A percentile compares a stretch with the other conserved stretches of the same genome.
Evolutionary conservation across 352 stramenopile genomes (phyloP).

Genomic region (Globisporangium recalcitrans): DNA sequence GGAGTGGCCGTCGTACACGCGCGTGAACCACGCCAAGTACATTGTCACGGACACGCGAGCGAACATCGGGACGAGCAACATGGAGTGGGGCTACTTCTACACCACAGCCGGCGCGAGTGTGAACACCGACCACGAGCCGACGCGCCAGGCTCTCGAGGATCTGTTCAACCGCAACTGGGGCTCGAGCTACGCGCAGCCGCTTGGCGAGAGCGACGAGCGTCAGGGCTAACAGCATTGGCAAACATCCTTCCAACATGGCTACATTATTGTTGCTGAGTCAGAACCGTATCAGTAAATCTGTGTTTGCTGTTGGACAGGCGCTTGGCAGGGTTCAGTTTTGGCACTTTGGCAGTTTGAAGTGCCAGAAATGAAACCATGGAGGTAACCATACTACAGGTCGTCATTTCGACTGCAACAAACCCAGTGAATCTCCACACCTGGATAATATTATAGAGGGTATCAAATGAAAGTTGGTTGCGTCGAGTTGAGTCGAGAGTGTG

Average conservation of each 20-base stretch:
- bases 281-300: not conserved
- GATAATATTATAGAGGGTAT: not conserved
- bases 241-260: not conserved
- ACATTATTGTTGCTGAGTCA: not conserved
- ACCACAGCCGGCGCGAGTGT: constrained; percentile 71
- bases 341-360: no score
- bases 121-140: constrained; percentile 67
- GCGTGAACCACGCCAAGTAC: constrained; percentile 83
- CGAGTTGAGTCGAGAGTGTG: not conserved
- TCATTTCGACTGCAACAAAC: not conserved
- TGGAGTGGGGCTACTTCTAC: constrained; percentile 87
- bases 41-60: constrained; percentile 75
- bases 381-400: not conserved
- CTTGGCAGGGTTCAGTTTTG: no score
- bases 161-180: constrained; percentile 78
- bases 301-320: no score
- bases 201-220: constrained; percentile 9
- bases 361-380: not conserved
- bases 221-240: not conserved
- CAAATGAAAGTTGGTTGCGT: not conserved
- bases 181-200: constrained; percentile 48
- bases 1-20: constrained; percentile 59
- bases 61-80: constrained; percentile 85
- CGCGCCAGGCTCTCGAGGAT: constrained; percentile 42
- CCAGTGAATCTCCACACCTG: not conserved